A percentile compares a stretch with the other conserved stretches of the same genome.
These are phyloP conservation scores for Boletus rufocinnamomeus DNA, from an alignment of 768 basidiomycete genomes.

Conservation along the genomic window DNA sequence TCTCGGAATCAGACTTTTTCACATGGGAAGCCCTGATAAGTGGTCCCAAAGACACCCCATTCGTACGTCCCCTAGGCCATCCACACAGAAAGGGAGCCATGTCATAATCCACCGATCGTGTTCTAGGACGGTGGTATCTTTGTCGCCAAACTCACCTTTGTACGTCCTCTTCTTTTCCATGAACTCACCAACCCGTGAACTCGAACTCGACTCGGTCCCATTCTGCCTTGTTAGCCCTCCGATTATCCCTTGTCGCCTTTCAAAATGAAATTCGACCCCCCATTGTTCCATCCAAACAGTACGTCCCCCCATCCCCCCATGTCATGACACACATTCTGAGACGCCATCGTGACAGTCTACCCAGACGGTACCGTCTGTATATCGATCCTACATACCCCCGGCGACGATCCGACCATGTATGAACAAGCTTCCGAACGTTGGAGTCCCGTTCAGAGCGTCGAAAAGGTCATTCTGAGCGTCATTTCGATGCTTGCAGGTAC, in stretches of 20 bases:
- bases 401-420: constrained; percentile 90
- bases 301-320: constrained; percentile 32
- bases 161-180: constrained; percentile 39
- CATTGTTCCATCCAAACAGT: constrained; percentile 98
- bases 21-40: constrained; percentile 95
- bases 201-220: too few relatives aligned
- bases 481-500: constrained; percentile 95
- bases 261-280: constrained; percentile 99
- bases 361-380: constrained; percentile 97
- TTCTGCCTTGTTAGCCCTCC: constrained; percentile 17
- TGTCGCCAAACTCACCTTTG: constrained; percentile 88
- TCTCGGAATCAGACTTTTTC: constrained; percentile 92
- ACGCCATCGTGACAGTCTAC: constrained; percentile 65
- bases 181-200: too few relatives aligned
- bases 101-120: too few relatives aligned
- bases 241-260: constrained; percentile 98
- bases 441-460: constrained; percentile 98
- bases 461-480: constrained; percentile 95
- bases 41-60: constrained; percentile 94
- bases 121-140: constrained; percentile 92
- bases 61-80: constrained; percentile 46
- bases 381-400: constrained; percentile 94
- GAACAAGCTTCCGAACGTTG: constrained; percentile 95
- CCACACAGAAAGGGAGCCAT: too few relatives aligned
- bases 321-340: not conserved